Base-by-base conservation (phyloP, 176 grass and related monocot species). In the Bromus sterilis region DNA sequence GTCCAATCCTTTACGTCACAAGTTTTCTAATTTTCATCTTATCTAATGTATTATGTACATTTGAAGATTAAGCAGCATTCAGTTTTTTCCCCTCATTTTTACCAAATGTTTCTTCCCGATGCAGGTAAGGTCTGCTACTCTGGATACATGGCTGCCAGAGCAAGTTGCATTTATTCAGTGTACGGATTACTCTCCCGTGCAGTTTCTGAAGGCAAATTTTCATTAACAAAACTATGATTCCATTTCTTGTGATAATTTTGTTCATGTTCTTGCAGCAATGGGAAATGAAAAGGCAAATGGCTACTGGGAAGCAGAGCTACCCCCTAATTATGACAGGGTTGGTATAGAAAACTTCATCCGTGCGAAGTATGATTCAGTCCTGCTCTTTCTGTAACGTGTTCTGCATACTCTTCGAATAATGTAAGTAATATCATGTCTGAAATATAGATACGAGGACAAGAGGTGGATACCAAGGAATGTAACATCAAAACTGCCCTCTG, bases 121-220 rank as follows among this genome's bases (percentile, higher is more conserved):
- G 10, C 87, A 99, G 97, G 97, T 99, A 61, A 93, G 97, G 78
- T 99, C 97, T 43, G 97, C 93, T 24, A 95, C 97, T 51, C 67
- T 99, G 43, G 97, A 99, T 80, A 99, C 97, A 89, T 99, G 97
- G 97, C 80, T 99, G 48, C 97, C 97, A 6, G 97, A 99, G 77
- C 97, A 99, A 90, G 93, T 99, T 86, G 74, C 89, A 88, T 96
- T 96, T 89, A 96, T 99, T 90, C 97, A 99, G 87, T 87, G 97
- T 99, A 88, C 72, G 82, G 16, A 76, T 74, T 59, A 66, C 6
- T 77, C 28, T 30, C 58, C 81, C 68, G 24, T 82, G 76, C 44
- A 82, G 41, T 42, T 89, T 78, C 21, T 33, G 7, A 48, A 72
- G 42, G 18, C 37, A 26, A 46, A 14, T 29, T 61, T 20, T 68